Percentiles rank a stretch among this genome's conserved stretches.
Evolutionary conservation across 306 rosid species (phyloP).

Genomic region (Vigna nakashimae): DNA sequence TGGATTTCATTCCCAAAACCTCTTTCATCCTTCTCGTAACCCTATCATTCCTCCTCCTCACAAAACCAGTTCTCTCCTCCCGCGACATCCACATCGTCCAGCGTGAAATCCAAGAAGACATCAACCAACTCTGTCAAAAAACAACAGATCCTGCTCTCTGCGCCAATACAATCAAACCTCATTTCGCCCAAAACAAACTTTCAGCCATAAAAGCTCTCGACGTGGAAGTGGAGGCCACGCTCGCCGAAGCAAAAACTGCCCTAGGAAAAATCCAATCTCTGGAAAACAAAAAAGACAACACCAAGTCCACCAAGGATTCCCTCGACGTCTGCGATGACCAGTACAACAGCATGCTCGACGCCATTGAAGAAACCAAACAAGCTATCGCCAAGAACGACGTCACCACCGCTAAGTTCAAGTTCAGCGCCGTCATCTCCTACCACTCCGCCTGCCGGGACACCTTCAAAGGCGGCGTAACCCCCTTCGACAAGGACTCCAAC

Average conservation of each 20-base stretch:
- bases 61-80: not conserved
- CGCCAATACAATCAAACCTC: constrained; percentile 23
- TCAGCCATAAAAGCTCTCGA: constrained; percentile 19
- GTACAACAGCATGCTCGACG: constrained; percentile 28
- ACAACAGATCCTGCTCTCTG: constrained; percentile 38
- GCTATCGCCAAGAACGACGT: not conserved
- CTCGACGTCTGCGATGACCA: constrained; percentile 25
- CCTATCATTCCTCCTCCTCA: not conserved
- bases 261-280: not conserved
- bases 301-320: not conserved
- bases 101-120: not conserved
- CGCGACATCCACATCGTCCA: not conserved
- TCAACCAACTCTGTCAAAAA: not conserved
- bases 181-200: not conserved
- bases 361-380: constrained; percentile 25
- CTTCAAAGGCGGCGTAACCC: not conserved
- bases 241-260: not conserved
- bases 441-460: constrained; percentile 37
- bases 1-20: constrained; percentile 27
- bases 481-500: not conserved
- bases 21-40: not conserved
- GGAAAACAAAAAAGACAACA: accelerated
- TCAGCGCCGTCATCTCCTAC: constrained; percentile 33
- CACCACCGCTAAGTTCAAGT: not conserved
- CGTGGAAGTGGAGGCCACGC: constrained; percentile 31